A percentile compares a stretch with the other conserved stretches of the same genome.
phyloP scores from a whole-genome alignment of 1,139 yeast genomes.

The Entelexis paramagnoliae region DNA sequence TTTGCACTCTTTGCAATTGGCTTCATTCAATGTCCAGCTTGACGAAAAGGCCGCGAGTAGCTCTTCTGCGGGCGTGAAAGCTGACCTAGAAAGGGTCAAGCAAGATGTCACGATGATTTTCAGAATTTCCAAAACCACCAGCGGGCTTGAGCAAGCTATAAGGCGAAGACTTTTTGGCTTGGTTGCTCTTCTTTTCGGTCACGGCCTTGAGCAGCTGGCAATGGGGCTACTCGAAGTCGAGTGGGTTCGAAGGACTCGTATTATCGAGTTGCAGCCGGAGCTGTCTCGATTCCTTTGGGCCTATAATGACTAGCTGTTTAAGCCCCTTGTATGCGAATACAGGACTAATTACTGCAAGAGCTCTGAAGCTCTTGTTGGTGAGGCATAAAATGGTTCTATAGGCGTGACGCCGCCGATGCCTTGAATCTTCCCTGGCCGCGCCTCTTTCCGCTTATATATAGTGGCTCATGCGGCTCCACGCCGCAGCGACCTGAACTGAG shows the following conservation, averaged over 20 bases:
- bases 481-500: too few species aligned
- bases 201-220: constrained; percentile 22
- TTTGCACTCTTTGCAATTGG: constrained; percentile 29
- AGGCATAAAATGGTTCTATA: too few species aligned
- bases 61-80: constrained; percentile 5
- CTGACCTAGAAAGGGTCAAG: constrained; percentile 19
- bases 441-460: too few species aligned
- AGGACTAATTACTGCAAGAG: too few species aligned
- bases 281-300: constrained; percentile 7
- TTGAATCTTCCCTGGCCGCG: too few species aligned
- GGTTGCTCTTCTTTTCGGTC: constrained; percentile 11
- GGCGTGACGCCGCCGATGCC: too few species aligned
- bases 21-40: constrained; percentile 26
- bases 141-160: constrained; percentile 12
- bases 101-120: constrained; percentile 23
- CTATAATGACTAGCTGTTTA: background rate
- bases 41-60: constrained; percentile 18
- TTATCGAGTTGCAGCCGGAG: constrained; percentile 9
- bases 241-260: constrained; percentile 23
- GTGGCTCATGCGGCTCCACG: too few species aligned
- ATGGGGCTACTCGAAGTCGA: constrained; percentile 27
- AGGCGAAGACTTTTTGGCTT: constrained; percentile 15
- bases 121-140: constrained; percentile 19
- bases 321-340: too few species aligned
- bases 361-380: too few species aligned